Conservation (phyloP, 352 stramenopile genomes). For the Phytopythium montanum region DNA sequence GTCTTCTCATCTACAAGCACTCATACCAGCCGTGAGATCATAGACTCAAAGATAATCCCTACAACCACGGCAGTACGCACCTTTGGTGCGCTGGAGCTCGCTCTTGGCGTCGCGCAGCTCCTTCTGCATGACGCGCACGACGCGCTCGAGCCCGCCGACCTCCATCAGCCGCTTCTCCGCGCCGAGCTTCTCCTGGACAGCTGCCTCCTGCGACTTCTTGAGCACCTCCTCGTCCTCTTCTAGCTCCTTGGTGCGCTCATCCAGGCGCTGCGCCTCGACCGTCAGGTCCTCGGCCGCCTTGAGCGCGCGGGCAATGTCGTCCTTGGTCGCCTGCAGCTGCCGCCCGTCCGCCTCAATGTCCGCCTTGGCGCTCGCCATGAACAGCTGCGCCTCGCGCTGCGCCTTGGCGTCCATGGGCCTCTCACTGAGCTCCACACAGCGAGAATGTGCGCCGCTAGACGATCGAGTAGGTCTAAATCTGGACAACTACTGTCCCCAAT, state of each 20-base stretch:
- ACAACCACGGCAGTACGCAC: constrained; percentile 10
- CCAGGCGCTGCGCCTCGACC: constrained; percentile 40
- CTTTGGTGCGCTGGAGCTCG: constrained; percentile 48
- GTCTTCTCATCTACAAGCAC: constrained; percentile 38
- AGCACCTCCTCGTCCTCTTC: constrained; percentile 54
- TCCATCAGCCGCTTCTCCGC: constrained; percentile 62
- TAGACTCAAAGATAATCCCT: neutral
- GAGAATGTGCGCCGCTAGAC: neutral
- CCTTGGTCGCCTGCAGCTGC: constrained; percentile 31
- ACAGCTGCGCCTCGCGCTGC: constrained; percentile 32
- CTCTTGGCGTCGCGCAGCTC: constrained; percentile 43
- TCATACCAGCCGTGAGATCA: neutral
- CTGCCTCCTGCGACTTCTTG: constrained; percentile 35
- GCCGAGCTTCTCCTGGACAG: constrained; percentile 48
- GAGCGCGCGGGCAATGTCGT: constrained; percentile 34
- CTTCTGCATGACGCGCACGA: constrained; percentile 50
- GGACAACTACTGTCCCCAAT: neutral
- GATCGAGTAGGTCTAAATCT: neutral
- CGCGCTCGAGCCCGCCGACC: constrained; percentile 55
- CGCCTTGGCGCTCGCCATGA: constrained; percentile 34
- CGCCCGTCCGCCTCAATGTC: constrained; percentile 28
- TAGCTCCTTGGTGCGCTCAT: constrained; percentile 55
- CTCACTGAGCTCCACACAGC: neutral
- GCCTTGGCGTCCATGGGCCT: constrained; percentile 19
- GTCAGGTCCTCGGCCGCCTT: constrained; percentile 45